These are phyloP conservation scores for Spathaspora girioi DNA, from an alignment of 805 yeast genomes.

Conservation along the genomic window DNA sequence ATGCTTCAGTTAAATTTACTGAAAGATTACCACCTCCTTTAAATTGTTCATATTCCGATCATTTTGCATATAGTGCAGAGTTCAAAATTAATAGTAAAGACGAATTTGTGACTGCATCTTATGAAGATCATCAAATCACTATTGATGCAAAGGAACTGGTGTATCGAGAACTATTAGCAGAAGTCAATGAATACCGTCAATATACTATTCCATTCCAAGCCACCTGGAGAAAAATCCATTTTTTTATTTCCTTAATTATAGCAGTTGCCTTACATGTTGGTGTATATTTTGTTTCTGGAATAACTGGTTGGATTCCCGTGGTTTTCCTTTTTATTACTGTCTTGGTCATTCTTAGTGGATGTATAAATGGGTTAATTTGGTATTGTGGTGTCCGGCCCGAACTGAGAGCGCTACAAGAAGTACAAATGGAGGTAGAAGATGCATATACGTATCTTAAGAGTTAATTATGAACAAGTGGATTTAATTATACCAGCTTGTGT, in stretches of 20 bases:
- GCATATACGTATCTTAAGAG: slow-evolving; percentile 3
- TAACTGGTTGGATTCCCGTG: slow-evolving; percentile 63
- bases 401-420: slow-evolving; percentile 71
- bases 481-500: not conserved
- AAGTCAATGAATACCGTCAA: slow-evolving; percentile 34
- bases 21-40: slow-evolving; percentile 56
- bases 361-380: slow-evolving; percentile 74
- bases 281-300: slow-evolving; percentile 56
- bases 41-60: slow-evolving; percentile 77
- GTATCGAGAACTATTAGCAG: slow-evolving; percentile 30
- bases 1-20: slow-evolving; percentile 72
- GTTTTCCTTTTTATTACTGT: slow-evolving; percentile 57
- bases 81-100: slow-evolving; percentile 15
- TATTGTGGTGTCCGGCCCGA: slow-evolving; percentile 79
- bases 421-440: slow-evolving; percentile 59
- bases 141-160: slow-evolving; percentile 20
- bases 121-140: slow-evolving; percentile 4
- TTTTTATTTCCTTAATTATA: slow-evolving; percentile 41
- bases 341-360: slow-evolving; percentile 60
- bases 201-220: slow-evolving; percentile 56
- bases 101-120: slow-evolving; percentile 2
- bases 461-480: not conserved
- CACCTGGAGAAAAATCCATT: slow-evolving; percentile 63
- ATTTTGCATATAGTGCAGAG: slow-evolving; percentile 70
- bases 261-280: slow-evolving; percentile 48